Conservation (phyloP, 441 rosid species). For the Rhodomyrtus psidioides region DNA sequence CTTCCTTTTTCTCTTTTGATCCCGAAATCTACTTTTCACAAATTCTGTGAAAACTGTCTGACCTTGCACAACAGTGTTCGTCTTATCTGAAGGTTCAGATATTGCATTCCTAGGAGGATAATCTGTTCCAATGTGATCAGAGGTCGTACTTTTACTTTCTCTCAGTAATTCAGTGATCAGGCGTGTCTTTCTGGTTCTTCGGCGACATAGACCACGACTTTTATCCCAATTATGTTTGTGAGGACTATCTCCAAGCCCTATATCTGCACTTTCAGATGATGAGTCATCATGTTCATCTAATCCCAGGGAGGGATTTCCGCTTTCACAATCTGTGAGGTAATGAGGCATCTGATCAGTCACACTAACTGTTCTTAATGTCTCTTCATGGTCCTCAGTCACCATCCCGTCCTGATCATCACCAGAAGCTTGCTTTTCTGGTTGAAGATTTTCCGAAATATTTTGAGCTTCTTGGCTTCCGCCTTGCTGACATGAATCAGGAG, state of each 20-base stretch:
- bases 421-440: conserved; percentile 16
- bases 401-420: conserved; percentile 12
- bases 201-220: conserved; percentile 38
- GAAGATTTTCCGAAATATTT: conserved; percentile 10
- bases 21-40: conserved; percentile 14
- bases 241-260: conserved; percentile 10
- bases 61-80: conserved; percentile 14
- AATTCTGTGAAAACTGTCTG: conserved; percentile 20
- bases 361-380: conserved; percentile 22
- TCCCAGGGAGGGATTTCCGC: conserved; percentile 23
- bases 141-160: conserved; percentile 24
- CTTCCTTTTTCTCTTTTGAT: conserved; percentile 57
- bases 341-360: conserved; percentile 23
- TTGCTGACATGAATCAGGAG: neutral
- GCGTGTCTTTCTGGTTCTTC: conserved; percentile 62
- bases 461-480: neutral
- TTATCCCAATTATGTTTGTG: conserved; percentile 20
- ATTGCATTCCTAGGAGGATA: conserved; percentile 20
- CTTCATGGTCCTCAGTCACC: conserved; percentile 18
- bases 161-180: conserved; percentile 61
- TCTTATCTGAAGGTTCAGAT: conserved; percentile 22
- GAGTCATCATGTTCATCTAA: conserved; percentile 22
- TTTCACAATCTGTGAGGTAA: conserved; percentile 13
- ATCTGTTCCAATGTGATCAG: conserved; percentile 13
- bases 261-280: conserved; percentile 55